A percentile compares a stretch with the other conserved stretches of the same genome.
These are phyloP conservation scores for Arthrobotrys conoides DNA, from an alignment of 2,329 filamentous ascomycete genomes.

Conservation along the genomic window DNA sequence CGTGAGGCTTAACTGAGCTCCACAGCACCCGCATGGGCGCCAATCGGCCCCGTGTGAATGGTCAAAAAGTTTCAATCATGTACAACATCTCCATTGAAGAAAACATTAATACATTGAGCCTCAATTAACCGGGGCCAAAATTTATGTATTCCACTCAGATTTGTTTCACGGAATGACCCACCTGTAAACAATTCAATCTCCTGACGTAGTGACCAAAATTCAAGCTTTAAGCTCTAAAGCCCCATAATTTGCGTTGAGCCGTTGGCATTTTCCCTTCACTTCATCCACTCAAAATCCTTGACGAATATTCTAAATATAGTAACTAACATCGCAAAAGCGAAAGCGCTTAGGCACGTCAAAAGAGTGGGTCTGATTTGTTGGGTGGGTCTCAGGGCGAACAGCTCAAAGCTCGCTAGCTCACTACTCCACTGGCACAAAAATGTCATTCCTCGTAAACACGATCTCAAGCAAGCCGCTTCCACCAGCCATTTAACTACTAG, in stretches of 20 bases:
- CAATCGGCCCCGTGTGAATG: conserved; percentile 7
- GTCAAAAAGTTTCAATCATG: neutral
- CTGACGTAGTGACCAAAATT: neutral
- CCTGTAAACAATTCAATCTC: neutral
- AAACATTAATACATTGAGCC: conserved; percentile 20
- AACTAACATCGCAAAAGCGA: conserved; percentile 36
- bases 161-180: neutral
- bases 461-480: conserved; percentile 20
- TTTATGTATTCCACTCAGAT: conserved; percentile 5
- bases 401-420: conserved; percentile 9
- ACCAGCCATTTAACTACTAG: conserved; percentile 17
- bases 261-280: conserved; percentile 10
- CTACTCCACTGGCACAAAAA: conserved; percentile 1
- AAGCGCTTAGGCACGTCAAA: conserved; percentile 47
- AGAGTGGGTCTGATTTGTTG: conserved; percentile 17
- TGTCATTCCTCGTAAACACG: neutral
- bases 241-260: conserved; percentile 31
- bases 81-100: neutral
- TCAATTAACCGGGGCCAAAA: neutral
- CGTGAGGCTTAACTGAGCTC: conserved; percentile 4
- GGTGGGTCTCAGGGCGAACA: conserved; percentile 9
- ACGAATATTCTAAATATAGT: conserved; percentile 38
- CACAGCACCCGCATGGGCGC: conserved; percentile 13
- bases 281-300: conserved; percentile 12
- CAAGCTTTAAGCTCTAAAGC: neutral